Evolutionary conservation across 73 alveolate species (phyloP).

Genomic region (Stentor coeruleus): DNA sequence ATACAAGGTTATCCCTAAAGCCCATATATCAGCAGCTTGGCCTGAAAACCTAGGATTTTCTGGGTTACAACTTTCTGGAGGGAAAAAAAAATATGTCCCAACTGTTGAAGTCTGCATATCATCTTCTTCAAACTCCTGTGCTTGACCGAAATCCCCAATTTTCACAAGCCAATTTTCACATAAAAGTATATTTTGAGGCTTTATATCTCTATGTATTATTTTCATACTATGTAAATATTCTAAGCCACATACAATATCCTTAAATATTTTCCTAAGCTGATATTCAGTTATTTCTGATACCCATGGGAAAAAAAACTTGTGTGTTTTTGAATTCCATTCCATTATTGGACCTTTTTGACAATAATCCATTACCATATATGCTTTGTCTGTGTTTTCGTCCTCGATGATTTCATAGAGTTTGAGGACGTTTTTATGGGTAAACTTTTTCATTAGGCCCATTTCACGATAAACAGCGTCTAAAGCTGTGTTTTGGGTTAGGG

Average conservation of each 20-base stretch:
- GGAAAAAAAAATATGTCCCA: conserved; percentile 76
- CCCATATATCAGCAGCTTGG: conserved; percentile 83
- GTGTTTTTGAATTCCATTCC: conserved; percentile 84
- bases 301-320: conserved; percentile 52
- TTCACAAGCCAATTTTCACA: conserved; percentile 66
- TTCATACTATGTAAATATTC: conserved; percentile 61
- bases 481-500: conserved; percentile 58
- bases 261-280: conserved; percentile 35
- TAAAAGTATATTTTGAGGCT: conserved; percentile 76
- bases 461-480: conserved; percentile 79
- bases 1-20: conserved; percentile 73
- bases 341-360: conserved; percentile 83
- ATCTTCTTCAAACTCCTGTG: conserved; percentile 45
- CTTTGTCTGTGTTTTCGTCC: conserved; percentile 87
- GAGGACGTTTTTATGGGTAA: conserved; percentile 85
- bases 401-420: conserved; percentile 84
- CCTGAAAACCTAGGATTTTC: too few species aligned
- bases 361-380: conserved; percentile 86
- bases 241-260: conserved; percentile 43
- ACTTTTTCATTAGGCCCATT: conserved; percentile 91
- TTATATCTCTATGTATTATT: conserved; percentile 80
- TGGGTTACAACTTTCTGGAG: conserved; percentile 79
- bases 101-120: conserved; percentile 58
- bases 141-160: conserved; percentile 74
- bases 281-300: conserved; percentile 36